Evolutionary conservation across 768 basidiomycete genomes (phyloP).

Genomic region (Mycena galericulata): DNA sequence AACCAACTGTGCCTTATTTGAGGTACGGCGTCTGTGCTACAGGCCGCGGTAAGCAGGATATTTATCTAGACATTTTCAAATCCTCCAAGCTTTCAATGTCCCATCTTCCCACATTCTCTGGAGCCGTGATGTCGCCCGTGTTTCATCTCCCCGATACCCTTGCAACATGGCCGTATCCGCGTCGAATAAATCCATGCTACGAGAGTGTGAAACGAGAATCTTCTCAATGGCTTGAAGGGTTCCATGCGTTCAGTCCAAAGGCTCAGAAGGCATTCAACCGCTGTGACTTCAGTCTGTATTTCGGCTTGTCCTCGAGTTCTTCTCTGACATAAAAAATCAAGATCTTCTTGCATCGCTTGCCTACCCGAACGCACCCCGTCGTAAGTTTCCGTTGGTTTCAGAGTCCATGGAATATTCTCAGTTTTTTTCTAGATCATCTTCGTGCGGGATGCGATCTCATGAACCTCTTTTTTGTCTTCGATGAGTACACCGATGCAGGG

Average conservation of each 20-base stretch:
- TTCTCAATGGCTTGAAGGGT: not conserved
- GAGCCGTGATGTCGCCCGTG: no score
- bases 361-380: not conserved
- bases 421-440: conserved; percentile 24
- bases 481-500: conserved; percentile 46
- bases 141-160: not conserved
- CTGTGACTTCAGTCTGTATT: not conserved
- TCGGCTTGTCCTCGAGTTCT: not conserved
- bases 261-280: not conserved
- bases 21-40: no score
- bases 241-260: not conserved
- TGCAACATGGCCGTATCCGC: not conserved
- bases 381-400: not conserved
- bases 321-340: not conserved
- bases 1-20: no score
- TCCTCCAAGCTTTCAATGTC: no score
- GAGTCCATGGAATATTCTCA: no score
- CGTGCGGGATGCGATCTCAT: conserved; percentile 47
- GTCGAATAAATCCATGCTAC: not conserved
- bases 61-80: no score
- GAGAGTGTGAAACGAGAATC: not conserved
- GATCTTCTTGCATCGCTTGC: not conserved
- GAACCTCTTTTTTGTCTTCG: conserved; percentile 44
- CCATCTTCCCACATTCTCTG: no score
- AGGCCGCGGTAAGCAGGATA: no score